Evolutionary conservation across 129 eudicot species (phyloP).

Genomic region (Glebionis coronaria): DNA sequence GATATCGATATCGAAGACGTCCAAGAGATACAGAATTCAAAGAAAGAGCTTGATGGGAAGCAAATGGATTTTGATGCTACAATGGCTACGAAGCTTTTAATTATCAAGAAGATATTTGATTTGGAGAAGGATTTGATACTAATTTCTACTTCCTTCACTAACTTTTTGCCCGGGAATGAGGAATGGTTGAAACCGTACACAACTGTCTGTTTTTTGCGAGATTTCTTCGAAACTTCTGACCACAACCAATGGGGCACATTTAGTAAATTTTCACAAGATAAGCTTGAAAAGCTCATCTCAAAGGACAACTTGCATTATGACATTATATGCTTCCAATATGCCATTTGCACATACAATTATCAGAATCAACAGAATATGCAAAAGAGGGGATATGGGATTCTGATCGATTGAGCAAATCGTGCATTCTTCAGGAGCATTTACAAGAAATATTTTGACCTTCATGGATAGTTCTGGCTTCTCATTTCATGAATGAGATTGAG

Average conservation of each 20-base stretch:
- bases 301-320: constrained; percentile 73
- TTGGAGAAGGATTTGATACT: constrained; percentile 67
- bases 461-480: constrained; percentile 81
- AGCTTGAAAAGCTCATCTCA: constrained; percentile 93
- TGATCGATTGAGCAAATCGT: constrained; percentile 81
- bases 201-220: constrained; percentile 92
- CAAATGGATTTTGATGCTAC: constrained; percentile 91
- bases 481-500: constrained; percentile 64
- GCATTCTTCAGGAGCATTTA: constrained; percentile 59
- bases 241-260: constrained; percentile 97
- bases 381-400: constrained; percentile 96
- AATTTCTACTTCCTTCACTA: constrained; percentile 57
- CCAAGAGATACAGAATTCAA: constrained; percentile 66
- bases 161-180: constrained; percentile 74
- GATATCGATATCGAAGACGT: too few relatives aligned
- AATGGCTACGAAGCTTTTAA: constrained; percentile 81
- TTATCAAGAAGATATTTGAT: constrained; percentile 71
- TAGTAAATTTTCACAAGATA: constrained; percentile 59
- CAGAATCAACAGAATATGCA: constrained; percentile 94
- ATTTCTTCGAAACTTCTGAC: constrained; percentile 94
- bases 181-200: constrained; percentile 98
- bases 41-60: constrained; percentile 68
- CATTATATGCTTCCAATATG: constrained; percentile 79
- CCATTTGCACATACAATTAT: constrained; percentile 81
- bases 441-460: constrained; percentile 92